A percentile compares a stretch with the other conserved stretches of the same genome.
phyloP scores from a whole-genome alignment of 2,329 filamentous ascomycete species.

The Pezicula neosporulosa region DNA sequence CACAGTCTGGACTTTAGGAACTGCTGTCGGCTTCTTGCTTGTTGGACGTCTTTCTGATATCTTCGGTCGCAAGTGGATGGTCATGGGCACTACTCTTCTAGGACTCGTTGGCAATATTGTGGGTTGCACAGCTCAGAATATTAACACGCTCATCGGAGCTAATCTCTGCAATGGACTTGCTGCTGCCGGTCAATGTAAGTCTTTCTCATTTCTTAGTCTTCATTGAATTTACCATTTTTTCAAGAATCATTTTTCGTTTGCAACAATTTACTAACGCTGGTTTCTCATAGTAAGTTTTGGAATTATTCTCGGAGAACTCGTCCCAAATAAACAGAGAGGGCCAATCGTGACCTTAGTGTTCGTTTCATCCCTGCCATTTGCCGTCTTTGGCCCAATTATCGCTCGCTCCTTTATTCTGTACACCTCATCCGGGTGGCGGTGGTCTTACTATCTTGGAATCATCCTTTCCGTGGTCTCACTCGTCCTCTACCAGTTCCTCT shows the following conservation, averaged over 20 bases:
- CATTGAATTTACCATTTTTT: no score
- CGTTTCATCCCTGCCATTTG: conserved; percentile 35
- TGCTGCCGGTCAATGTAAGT: conserved; percentile 36
- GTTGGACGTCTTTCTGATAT: conserved; percentile 37
- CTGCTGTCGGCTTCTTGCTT: conserved; percentile 35
- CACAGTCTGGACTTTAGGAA: conserved; percentile 32
- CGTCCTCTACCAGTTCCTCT: conserved; percentile 39
- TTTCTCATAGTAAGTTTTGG: conserved; percentile 23
- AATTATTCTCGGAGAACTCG: conserved; percentile 38
- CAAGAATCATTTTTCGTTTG: no score
- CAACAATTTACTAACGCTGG: no score
- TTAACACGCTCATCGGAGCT: conserved; percentile 34
- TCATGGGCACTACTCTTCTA: conserved; percentile 15
- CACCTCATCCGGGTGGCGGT: conserved; percentile 42
- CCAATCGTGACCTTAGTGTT: conserved; percentile 35
- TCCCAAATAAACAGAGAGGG: conserved; percentile 39
- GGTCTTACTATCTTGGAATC: conserved; percentile 46
- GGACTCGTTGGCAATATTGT: conserved; percentile 36
- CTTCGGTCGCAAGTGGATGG: conserved; percentile 12
- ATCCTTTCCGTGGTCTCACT: conserved; percentile 38
- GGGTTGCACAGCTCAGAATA: conserved; percentile 30
- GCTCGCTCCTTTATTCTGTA: conserved; percentile 40
- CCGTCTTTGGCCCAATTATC: conserved; percentile 43
- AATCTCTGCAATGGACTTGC: conserved; percentile 35
- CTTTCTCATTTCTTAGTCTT: neutral